Percentiles rank a stretch among this genome's conserved stretches.
Evolutionary conservation across 179 eudicot genomes (phyloP).

Genomic region (Patellifolia procumbens): DNA sequence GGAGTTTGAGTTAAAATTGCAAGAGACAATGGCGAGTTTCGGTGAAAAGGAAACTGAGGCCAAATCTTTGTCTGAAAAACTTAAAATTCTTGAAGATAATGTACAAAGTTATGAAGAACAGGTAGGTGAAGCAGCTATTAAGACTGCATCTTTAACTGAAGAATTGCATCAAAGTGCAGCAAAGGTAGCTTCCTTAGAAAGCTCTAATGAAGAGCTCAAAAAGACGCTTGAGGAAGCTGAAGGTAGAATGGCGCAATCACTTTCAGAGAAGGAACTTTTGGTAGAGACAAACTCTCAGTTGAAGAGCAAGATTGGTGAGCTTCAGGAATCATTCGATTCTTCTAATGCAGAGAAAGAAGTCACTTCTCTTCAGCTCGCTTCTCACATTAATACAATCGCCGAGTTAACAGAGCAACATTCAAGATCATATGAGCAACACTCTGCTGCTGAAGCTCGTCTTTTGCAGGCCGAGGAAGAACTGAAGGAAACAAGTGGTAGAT

Average conservation of each 20-base stretch:
- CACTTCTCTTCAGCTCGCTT: conserved; percentile 56
- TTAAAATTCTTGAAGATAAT: conserved; percentile 57
- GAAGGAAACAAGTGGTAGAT: conserved; percentile 45
- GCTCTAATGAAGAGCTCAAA: conserved; percentile 56
- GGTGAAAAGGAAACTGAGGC: conserved; percentile 57
- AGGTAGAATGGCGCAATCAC: conserved; percentile 53
- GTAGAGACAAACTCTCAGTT: conserved; percentile 65
- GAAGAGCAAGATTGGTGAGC: conserved; percentile 61
- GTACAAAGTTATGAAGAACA: conserved; percentile 34
- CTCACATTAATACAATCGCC: conserved; percentile 65
- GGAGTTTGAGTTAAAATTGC: conserved; percentile 71
- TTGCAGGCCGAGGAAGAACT: conserved; percentile 50
- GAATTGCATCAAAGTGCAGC: conserved; percentile 46
- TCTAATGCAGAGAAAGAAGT: conserved; percentile 60
- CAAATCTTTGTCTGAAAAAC: conserved; percentile 55
- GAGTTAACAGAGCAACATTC: conserved; percentile 75
- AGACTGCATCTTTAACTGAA: conserved; percentile 39
- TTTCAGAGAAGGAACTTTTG: conserved; percentile 62
- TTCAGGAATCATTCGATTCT: conserved; percentile 49
- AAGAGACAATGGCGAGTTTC: conserved; percentile 54
- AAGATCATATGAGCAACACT: conserved; percentile 56
- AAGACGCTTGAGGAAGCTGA: conserved; percentile 53
- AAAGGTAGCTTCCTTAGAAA: conserved; percentile 39
- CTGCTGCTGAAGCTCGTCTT: conserved; percentile 59
- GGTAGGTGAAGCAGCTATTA: conserved; percentile 30